phyloP scores from a whole-genome alignment of 768 basidiomycete species.

The Lyophyllum decastes region DNA sequence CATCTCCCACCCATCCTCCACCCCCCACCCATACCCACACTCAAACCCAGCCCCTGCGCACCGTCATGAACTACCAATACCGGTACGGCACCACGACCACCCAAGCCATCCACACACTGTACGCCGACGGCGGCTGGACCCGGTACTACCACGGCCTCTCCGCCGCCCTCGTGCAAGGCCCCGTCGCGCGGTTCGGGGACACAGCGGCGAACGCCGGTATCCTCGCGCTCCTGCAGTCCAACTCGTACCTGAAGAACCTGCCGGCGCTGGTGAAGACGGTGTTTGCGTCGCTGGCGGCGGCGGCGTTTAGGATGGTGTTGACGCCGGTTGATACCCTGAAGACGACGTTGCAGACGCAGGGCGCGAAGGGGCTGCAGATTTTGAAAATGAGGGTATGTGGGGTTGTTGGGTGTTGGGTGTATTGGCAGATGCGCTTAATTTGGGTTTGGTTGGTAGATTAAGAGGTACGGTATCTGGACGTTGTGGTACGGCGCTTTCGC shows the following conservation, averaged over 20 bases:
- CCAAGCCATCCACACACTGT: conserved; percentile 64
- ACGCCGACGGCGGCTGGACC: conserved; percentile 75
- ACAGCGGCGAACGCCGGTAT: conserved; percentile 95
- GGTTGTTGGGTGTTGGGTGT: too few species aligned
- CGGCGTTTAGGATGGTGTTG: conserved; percentile 85
- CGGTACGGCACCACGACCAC: conserved; percentile 81
- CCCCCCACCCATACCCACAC: conserved; percentile 4
- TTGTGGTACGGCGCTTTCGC: conserved; percentile 93
- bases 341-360: conserved; percentile 94
- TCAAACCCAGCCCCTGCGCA: conserved; percentile 74
- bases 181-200: conserved; percentile 87
- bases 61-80: conserved; percentile 97
- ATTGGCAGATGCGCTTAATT: too few species aligned
- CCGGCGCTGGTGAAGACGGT: conserved; percentile 72
- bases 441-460: too few species aligned
- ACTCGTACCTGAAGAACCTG: conserved; percentile 66
- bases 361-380: conserved; percentile 65
- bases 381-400: conserved; percentile 61
- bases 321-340: conserved; percentile 94
- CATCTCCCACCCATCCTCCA: not conserved
- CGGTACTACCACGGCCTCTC: conserved; percentile 88
- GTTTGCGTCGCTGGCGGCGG: conserved; percentile 78
- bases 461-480: conserved; percentile 71
- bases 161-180: conserved; percentile 87
- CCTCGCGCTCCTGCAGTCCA: conserved; percentile 78